A percentile compares a stretch with the other conserved stretches of the same genome.
Conservation (phyloP, 2,329 filamentous ascomycete genomes). For the Blastomyces gilchristii region DNA sequence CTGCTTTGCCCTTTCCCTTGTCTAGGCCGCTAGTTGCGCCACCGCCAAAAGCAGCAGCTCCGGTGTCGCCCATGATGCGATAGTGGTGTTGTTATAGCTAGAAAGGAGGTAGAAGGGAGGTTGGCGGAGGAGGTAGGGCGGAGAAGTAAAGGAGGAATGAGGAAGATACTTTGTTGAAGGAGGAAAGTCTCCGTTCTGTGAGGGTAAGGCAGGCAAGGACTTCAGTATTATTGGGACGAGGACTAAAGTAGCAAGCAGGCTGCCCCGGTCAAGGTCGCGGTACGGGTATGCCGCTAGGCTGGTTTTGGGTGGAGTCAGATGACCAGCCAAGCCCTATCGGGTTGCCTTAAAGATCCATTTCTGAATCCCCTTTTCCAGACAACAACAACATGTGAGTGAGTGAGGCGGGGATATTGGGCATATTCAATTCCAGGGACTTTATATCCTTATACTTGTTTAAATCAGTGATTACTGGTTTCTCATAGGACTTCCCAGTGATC, state of each 20-base stretch:
- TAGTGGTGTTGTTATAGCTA: not conserved
- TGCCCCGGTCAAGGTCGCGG: not conserved
- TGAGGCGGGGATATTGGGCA: not conserved
- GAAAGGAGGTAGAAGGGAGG: too few species aligned
- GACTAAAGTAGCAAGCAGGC: too few species aligned
- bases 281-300: not conserved
- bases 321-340: not conserved
- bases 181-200: too few species aligned
- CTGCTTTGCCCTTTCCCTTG: slow-evolving; percentile 85
- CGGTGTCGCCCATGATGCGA: slow-evolving; percentile 6
- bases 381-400: too few species aligned
- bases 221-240: too few species aligned
- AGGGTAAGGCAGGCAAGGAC: too few species aligned
- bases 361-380: too few species aligned
- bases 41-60: not conserved
- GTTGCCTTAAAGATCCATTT: too few species aligned
- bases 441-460: too few species aligned
- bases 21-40: slow-evolving; percentile 34
- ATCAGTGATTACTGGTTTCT: not conserved
- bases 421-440: not conserved
- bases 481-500: not conserved
- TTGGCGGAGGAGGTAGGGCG: slow-evolving; percentile 3
- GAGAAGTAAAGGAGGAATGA: not conserved
- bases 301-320: not conserved
- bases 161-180: not conserved